Conservation (phyloP, 2,329 filamentous ascomycete species). For the Mariannaea sp. region DNA sequence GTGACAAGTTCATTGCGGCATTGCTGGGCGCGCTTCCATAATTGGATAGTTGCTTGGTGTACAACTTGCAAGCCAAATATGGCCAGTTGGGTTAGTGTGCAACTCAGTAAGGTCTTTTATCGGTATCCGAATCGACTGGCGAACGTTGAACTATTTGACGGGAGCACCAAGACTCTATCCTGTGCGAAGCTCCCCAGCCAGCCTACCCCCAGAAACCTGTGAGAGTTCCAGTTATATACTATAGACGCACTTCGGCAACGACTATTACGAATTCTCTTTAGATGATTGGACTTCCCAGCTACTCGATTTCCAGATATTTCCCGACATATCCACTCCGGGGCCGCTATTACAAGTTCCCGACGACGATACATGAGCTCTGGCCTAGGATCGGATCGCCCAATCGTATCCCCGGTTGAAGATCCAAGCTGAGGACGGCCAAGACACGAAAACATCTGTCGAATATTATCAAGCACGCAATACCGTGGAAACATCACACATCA, state of each 20-base stretch:
- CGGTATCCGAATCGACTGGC: neutral
- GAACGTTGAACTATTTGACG: too few relatives aligned
- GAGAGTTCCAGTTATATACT: neutral
- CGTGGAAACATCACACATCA: slow-evolving; percentile 6
- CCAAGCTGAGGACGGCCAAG: neutral
- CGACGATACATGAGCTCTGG: slow-evolving; percentile 13
- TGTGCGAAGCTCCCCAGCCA: neutral
- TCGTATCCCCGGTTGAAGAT: neutral
- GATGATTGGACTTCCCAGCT: slow-evolving; percentile 4
- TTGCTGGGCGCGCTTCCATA: neutral
- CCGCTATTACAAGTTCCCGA: neutral
- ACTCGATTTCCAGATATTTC: neutral
- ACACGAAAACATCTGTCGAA: neutral
- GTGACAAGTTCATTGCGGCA: neutral
- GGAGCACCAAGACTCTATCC: neutral
- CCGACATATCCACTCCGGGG: neutral
- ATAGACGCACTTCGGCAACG: neutral
- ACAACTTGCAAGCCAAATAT: neutral
- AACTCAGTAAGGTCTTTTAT: neutral
- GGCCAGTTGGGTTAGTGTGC: neutral
- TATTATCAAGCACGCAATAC: slow-evolving; percentile 12
- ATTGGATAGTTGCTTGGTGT: neutral
- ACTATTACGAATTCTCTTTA: slow-evolving; percentile 1
- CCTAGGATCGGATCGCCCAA: slow-evolving; percentile 1
- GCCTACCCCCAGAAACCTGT: neutral